Conservation (phyloP, 148 eudicot genomes). For the Bassia scoparia region DNA sequence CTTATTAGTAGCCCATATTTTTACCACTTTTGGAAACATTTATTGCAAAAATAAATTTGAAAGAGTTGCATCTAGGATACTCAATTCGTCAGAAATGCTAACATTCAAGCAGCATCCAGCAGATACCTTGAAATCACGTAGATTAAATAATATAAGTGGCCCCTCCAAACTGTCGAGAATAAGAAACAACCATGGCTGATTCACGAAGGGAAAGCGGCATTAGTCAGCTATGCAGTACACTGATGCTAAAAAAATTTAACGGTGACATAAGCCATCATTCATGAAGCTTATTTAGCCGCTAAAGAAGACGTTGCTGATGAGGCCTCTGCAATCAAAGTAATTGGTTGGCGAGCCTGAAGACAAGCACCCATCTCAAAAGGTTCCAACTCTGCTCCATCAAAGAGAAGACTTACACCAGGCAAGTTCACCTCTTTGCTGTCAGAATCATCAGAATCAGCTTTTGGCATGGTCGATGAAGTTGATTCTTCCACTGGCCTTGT, state of each 20-base stretch:
- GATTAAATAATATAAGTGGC: neutral
- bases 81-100: neutral
- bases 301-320: conserved; percentile 62
- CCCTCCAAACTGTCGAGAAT: conserved; percentile 13
- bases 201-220: neutral
- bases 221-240: neutral
- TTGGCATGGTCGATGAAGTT: conserved; percentile 28
- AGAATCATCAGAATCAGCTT: conserved; percentile 64
- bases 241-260: conserved; percentile 6
- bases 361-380: conserved; percentile 94
- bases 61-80: neutral
- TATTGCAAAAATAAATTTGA: too few species aligned
- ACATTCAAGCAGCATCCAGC: neutral
- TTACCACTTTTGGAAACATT: too few species aligned
- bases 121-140: conserved; percentile 20
- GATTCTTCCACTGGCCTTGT: conserved; percentile 66
- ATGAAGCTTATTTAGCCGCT: conserved; percentile 42
- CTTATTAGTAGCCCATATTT: too few species aligned
- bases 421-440: conserved; percentile 76
- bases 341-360: conserved; percentile 93
- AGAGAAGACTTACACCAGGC: conserved; percentile 93
- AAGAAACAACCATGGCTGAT: conserved; percentile 12
- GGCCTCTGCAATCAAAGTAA: conserved; percentile 77
- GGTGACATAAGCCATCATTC: neutral
- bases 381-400: conserved; percentile 78